Base-by-base conservation (phyloP, 306 rosid species). In the Prinsepia uniflora region DNA sequence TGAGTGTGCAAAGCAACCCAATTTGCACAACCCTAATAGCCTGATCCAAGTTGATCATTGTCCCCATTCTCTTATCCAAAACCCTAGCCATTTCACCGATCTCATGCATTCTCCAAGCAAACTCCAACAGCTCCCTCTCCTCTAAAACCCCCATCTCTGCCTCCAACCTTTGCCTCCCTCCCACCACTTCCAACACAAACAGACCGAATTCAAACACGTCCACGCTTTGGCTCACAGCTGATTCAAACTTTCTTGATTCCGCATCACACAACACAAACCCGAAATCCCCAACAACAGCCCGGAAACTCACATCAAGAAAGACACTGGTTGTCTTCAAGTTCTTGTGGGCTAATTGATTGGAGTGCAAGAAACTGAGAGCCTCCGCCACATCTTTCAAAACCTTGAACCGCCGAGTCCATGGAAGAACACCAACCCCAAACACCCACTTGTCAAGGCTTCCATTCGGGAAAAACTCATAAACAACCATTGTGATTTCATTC, bases 381-480 rank as follows among this genome's bases (percentile, higher is more conserved):
- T 88, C 95, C 0, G 91, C 89, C 10, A 86, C 84, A 46, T 88
- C 91, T 65, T 78, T 86, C 10, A 88, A 68, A 43, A 80, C 95
- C 76, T 88, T 87, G 65, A 87, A 77, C 8, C 93, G 70, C 20
- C 93, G 79, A 1, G 89, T 90, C 93, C 96, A 90, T 3, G 96
- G 91, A 73, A 90, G 89, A 63, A 90, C 88, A 0, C 93, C 93
- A 2, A 79, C 90, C 6, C 93, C 93, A 13, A 84, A 90, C 6
- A 90, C 71, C 96, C 96, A 90, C 54, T 87, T 90, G 18, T 90
- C 93, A 5, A 90, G 79, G 79, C 96, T 79, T 15, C 91, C 93
- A 67, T 90, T 90, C 6, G 83, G 82, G 55, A 79, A 79, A 60
- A 90, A 90, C 30, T 90, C 96, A 64, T 82, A 90, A 17, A 82